Conservation (phyloP, 192 early-diverging fungal species). For the Chytriomyces sp. region DNA sequence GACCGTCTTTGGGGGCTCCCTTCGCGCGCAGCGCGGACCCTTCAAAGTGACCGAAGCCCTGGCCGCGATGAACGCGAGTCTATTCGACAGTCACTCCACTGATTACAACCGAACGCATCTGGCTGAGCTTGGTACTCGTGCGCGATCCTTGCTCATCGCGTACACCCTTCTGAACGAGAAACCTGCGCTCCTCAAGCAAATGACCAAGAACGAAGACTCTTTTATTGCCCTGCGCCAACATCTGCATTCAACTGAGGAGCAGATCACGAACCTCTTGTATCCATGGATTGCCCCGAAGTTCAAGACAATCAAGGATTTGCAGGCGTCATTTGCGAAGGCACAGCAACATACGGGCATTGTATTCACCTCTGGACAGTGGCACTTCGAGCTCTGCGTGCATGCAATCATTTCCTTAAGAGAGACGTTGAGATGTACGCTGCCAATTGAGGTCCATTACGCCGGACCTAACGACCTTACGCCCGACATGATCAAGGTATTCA, state of each 20-base stretch:
- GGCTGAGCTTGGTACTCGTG: not conserved
- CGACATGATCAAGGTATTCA: not conserved
- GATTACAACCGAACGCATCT: conserved; percentile 20
- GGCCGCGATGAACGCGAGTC: not conserved
- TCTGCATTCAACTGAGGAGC: not conserved
- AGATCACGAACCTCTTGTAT: not conserved
- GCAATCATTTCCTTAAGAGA: not conserved
- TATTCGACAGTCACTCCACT: not conserved
- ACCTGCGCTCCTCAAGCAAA: not conserved
- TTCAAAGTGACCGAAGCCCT: not conserved
- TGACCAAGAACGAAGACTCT: not conserved
- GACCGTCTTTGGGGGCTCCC: conserved; percentile 6
- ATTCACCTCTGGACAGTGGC: not conserved
- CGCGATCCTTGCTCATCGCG: not conserved
- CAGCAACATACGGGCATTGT: not conserved
- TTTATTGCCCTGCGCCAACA: not conserved
- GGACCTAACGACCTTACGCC: conserved; percentile 25
- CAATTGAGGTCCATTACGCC: conserved; percentile 59
- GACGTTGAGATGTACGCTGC: conserved; percentile 43
- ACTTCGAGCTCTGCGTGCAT: conserved; percentile 5
- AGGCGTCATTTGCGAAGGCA: not conserved
- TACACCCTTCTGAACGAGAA: conserved; percentile 11
- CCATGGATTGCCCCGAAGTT: conserved; percentile 1
- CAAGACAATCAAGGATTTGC: not conserved
- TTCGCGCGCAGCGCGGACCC: not conserved